Base-by-base conservation (phyloP, 106 monocot species). In the Dendrobium huoshanense region DNA sequence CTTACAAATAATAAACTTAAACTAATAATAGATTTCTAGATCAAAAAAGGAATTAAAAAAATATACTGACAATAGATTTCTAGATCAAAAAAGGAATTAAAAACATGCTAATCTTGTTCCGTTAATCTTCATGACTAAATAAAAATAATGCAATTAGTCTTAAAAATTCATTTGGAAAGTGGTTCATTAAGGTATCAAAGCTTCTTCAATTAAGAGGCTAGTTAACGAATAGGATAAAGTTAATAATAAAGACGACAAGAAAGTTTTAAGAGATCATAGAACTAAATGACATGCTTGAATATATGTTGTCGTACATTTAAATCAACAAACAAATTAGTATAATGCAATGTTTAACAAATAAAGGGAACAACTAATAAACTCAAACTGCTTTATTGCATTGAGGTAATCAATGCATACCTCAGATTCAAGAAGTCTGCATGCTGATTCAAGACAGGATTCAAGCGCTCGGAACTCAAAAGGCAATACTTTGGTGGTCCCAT, bases 401-500 rank as follows among this genome's bases (percentile, higher is more conserved):
- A 74, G 7, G n/a, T 6, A 20, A 74, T 29, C 9, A 76, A 25
- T 42, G 19, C 76, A 76, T 49, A 83, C 83, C 83, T 83, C 83
- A 44, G 83, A 72, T 58, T 83, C 83, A 5, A 85, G 77, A 55
- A 77, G 77, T 48, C 75, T 80, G 29, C 85, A 85, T 55, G 81
- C 85, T 45, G 85, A 85, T 73, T 85, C 85, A 65, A 85, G 77
- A 59, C 77, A 85, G 41, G 73, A 77, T 47, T 85, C 85, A 72
- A 85, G 81, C 29, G 85, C 85, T 85, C 65, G 81, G 65, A 85
- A 85, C 68, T 85, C 85, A 78, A 85, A 85, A 29, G 85, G 85
- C 13, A 85, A 22, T 15, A 81, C 77, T 55, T 81, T 85, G 67
- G 55, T 54, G 55, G 37, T 61, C 44, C 72, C 81, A 72, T 72